A percentile compares a stretch with the other conserved stretches of the same genome.
Evolutionary conservation across 768 basidiomycete genomes (phyloP).

Genomic region (Inosperma sp.): DNA sequence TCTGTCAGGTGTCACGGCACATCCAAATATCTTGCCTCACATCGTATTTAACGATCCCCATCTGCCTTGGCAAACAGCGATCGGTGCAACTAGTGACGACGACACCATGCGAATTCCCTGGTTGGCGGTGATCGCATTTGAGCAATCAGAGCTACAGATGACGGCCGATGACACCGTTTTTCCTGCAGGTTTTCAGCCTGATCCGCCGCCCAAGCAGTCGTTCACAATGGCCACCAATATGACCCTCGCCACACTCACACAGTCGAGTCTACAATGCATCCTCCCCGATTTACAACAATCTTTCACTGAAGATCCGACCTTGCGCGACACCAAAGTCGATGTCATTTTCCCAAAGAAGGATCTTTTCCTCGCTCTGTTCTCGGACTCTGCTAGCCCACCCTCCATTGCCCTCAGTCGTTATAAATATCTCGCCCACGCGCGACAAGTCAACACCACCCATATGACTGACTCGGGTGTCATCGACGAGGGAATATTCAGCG

Average conservation of each 20-base stretch:
- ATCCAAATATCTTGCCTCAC: neutral
- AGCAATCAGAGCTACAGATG: neutral
- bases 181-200: neutral
- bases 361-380: slow-evolving; percentile 1
- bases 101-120: neutral
- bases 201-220: neutral
- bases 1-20: neutral
- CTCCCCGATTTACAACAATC: neutral
- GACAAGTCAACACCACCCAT: neutral
- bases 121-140: neutral
- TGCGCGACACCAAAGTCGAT: neutral
- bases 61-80: neutral
- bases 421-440: neutral
- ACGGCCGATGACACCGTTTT: neutral
- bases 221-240: neutral
- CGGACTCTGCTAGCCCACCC: neutral
- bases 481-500: neutral
- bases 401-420: neutral
- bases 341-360: neutral
- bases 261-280: neutral
- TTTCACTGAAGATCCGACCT: neutral
- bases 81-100: neutral
- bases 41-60: neutral
- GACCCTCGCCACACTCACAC: neutral
- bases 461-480: neutral